phyloP scores from a whole-genome alignment of 805 yeast genomes.

The Pichia exigua region DNA sequence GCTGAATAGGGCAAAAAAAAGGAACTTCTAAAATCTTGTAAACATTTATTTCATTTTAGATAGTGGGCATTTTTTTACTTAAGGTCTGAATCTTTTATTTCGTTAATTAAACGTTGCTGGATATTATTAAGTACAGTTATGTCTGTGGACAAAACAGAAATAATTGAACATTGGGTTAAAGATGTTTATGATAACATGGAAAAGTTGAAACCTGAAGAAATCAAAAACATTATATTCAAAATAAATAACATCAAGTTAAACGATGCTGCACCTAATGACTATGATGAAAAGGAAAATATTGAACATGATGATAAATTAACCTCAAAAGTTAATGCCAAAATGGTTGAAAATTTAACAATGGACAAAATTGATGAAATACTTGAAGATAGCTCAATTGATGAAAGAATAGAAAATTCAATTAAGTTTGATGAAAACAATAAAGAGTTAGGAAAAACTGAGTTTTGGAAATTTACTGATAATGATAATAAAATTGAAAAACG shows the following conservation, averaged over 20 bases:
- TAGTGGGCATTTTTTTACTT: no score
- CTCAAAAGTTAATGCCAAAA: not conserved
- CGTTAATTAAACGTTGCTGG: not conserved
- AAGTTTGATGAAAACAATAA: not conserved
- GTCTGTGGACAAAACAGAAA: not conserved
- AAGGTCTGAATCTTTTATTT: no score
- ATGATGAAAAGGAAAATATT: not conserved
- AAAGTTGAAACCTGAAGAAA: not conserved
- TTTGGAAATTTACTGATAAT: conserved; percentile 4
- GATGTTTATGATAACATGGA: not conserved
- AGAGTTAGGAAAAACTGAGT: conserved; percentile 3
- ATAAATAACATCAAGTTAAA: not conserved
- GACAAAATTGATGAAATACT: not conserved
- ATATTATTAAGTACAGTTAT: not conserved
- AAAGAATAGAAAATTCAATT: not conserved
- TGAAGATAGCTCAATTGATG: not conserved
- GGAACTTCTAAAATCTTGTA: no score
- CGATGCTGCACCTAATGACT: not conserved
- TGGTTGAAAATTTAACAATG: not conserved
- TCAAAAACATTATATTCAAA: not conserved
- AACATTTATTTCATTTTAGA: no score
- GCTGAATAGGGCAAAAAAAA: no score
- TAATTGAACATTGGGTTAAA: not conserved
- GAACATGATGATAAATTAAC: no score
- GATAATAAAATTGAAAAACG: not conserved